Conservation (phyloP, 352 stramenopile species). For the Pythium aristosporum region DNA sequence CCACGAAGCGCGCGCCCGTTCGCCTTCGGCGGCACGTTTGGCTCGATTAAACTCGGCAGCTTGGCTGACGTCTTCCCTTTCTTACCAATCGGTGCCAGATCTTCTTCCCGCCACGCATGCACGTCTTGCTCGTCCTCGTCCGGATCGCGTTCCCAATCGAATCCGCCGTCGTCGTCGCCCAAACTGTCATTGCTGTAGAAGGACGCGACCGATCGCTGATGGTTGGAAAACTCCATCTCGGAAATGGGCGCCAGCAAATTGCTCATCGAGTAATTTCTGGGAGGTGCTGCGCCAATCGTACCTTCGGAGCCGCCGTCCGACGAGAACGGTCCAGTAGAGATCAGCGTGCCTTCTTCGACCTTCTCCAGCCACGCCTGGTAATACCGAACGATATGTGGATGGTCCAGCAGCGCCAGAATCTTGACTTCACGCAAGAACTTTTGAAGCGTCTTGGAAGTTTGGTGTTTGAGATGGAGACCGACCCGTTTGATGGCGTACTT, state of each 20-base stretch:
- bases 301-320: slow-evolving; percentile 2
- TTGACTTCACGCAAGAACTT: slow-evolving; percentile 93
- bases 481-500: slow-evolving; percentile 94
- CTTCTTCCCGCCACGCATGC: slow-evolving; percentile 23
- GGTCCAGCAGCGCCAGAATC: slow-evolving; percentile 89
- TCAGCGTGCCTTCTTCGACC: slow-evolving; percentile 50
- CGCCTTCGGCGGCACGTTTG: slow-evolving; percentile 15
- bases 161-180: slow-evolving; percentile 61
- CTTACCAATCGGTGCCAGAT: not conserved
- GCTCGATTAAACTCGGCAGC: slow-evolving; percentile 13
- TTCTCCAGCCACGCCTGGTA: slow-evolving; percentile 92
- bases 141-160: slow-evolving; percentile 74
- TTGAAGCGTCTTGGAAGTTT: slow-evolving; percentile 91
- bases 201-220: slow-evolving; percentile 37
- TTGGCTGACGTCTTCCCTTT: not conserved
- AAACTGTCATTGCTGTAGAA: slow-evolving; percentile 55
- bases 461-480: slow-evolving; percentile 78
- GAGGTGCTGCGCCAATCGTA: slow-evolving; percentile 24
- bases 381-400: slow-evolving; percentile 93
- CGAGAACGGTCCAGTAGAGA: not conserved
- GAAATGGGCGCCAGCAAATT: slow-evolving; percentile 73
- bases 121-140: slow-evolving; percentile 35
- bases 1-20: not conserved
- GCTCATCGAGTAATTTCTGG: slow-evolving; percentile 65
- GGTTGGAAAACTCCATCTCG: slow-evolving; percentile 60